A percentile compares a stretch with the other conserved stretches of the same genome.
These are phyloP conservation scores for Telfairia occidentalis DNA, from an alignment of 331 rosid genomes.

Conservation along the genomic window DNA sequence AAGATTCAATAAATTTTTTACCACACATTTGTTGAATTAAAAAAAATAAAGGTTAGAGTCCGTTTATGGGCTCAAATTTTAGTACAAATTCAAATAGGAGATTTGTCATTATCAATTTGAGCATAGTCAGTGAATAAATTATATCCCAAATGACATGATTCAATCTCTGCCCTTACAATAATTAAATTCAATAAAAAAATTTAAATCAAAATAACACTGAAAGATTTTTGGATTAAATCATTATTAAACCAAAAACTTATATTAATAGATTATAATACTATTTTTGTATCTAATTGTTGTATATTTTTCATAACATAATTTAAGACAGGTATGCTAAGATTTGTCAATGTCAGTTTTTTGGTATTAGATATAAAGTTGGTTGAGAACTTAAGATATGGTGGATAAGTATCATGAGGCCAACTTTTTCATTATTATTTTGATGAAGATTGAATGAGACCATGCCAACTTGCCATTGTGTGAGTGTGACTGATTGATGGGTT, in stretches of 20 bases:
- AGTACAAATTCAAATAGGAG: too few relatives aligned
- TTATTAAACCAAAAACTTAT: too few relatives aligned
- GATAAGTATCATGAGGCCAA: background rate
- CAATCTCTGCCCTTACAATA: too few relatives aligned
- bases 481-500: constrained; percentile 3
- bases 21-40: too few relatives aligned
- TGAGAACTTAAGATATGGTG: background rate
- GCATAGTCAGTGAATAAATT: too few relatives aligned
- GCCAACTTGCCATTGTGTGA: background rate
- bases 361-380: background rate
- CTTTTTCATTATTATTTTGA: background rate
- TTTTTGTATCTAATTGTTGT: background rate
- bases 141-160: too few relatives aligned
- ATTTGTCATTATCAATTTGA: too few relatives aligned
- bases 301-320: background rate
- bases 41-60: too few relatives aligned
- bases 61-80: too few relatives aligned
- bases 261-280: background rate
- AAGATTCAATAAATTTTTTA: too few relatives aligned
- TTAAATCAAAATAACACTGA: too few relatives aligned
- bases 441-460: background rate
- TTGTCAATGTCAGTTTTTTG: background rate
- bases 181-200: too few relatives aligned
- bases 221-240: background rate
- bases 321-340: background rate